Conservation (phyloP, 129 eudicot genomes). For the Artemisia argyi region DNA sequence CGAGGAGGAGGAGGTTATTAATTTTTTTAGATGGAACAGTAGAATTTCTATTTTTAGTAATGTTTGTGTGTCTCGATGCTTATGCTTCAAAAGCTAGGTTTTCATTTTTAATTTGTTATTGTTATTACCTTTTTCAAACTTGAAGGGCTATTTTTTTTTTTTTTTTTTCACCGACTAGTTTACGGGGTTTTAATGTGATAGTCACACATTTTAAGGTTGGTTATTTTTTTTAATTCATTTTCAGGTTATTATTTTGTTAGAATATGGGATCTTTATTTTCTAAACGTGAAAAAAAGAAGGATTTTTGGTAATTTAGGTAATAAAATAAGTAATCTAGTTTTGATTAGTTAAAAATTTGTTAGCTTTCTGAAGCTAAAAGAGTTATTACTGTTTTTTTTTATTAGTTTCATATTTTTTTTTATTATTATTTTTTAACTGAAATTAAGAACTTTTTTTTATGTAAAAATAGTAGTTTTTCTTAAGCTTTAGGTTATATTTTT, state of each 20-base stretch:
- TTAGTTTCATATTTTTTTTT: not conserved
- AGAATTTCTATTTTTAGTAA: conserved; percentile 25
- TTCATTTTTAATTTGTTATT: not conserved
- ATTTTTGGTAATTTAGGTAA: not conserved
- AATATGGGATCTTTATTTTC: not conserved
- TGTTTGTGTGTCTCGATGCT: conserved; percentile 15
- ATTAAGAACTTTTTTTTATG: not conserved
- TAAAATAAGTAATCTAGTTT: not conserved
- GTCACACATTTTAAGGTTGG: no score
- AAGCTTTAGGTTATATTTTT: no score
- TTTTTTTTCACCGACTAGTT: not conserved
- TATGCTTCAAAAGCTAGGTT: conserved; percentile 13
- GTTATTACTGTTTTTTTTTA: not conserved
- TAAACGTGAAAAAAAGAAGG: not conserved
- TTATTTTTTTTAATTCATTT: no score
- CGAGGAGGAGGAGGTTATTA: not conserved
- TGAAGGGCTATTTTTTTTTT: not conserved
- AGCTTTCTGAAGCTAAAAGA: not conserved
- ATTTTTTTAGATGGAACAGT: conserved; percentile 21
- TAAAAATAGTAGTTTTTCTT: no score
- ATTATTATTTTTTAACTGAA: not conserved
- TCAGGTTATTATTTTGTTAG: no score
- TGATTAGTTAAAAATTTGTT: not conserved
- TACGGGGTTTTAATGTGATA: not conserved
- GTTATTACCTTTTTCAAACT: not conserved